Evolutionary conservation across 2,329 filamentous ascomycete species (phyloP).

Genomic region (Alternaria longipes): DNA sequence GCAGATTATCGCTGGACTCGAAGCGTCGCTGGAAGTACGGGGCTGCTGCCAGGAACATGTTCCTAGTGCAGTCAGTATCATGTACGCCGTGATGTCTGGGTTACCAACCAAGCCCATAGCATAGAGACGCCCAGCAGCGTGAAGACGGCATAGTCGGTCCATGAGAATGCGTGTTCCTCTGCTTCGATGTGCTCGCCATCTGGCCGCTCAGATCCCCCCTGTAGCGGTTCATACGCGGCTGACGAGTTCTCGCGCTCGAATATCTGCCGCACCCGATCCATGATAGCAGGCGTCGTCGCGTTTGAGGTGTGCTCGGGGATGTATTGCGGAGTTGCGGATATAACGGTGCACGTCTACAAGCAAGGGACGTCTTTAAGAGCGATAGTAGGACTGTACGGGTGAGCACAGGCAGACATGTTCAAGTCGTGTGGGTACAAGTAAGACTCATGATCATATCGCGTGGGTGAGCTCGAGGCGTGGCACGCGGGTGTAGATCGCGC

Average conservation of each 20-base stretch:
- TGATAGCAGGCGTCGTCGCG: slow-evolving; percentile 22
- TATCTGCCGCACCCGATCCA: slow-evolving; percentile 49
- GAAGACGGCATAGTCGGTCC: slow-evolving; percentile 87
- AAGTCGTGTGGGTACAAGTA: slow-evolving; percentile 12
- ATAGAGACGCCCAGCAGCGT: slow-evolving; percentile 87
- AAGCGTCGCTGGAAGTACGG: slow-evolving; percentile 93
- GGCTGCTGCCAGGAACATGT: slow-evolving; percentile 96
- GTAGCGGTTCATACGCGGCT: slow-evolving; percentile 50
- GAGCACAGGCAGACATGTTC: slow-evolving; percentile 35
- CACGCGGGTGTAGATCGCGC: slow-evolving; percentile 10
- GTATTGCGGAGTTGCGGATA: slow-evolving; percentile 10
- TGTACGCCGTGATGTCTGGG: neutral
- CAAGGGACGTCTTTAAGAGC: slow-evolving; percentile 16
- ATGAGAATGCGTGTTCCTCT: slow-evolving; percentile 70
- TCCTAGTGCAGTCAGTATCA: slow-evolving; percentile 65
- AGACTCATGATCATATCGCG: slow-evolving; percentile 27
- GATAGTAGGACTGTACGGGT: slow-evolving; percentile 6
- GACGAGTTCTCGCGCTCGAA: slow-evolving; percentile 39
- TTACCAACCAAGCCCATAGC: slow-evolving; percentile 91
- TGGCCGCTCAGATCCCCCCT: slow-evolving; percentile 47
- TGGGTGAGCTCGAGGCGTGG: slow-evolving; percentile 21
- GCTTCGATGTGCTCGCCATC: slow-evolving; percentile 47
- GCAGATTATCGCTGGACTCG: slow-evolving; percentile 72
- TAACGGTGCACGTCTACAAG: slow-evolving; percentile 13
- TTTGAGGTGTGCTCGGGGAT: slow-evolving; percentile 12